Conservation (phyloP, 257 asterid genomes). For the Solanum paucissectum region DNA sequence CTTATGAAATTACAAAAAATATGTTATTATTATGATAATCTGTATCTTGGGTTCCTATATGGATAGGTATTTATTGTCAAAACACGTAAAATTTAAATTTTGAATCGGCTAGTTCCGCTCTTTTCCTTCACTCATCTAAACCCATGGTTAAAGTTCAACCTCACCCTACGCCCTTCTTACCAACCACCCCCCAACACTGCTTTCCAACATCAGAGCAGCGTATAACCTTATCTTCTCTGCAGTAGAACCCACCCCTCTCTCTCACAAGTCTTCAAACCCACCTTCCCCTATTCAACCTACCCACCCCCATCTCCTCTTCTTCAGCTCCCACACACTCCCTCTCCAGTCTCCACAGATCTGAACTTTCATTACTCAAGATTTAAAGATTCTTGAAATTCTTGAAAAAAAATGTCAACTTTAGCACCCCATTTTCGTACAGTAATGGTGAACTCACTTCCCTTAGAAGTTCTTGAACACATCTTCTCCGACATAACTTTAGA, state of each 20-base stretch:
- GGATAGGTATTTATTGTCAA: rapidly evolving
- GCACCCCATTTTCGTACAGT: background rate
- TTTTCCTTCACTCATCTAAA: background rate
- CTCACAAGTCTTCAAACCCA: background rate
- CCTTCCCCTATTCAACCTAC: background rate
- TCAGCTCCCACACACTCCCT: background rate
- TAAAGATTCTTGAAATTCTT: background rate
- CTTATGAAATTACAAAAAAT: too few relatives aligned
- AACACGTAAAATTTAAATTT: background rate
- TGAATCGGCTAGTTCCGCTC: background rate
- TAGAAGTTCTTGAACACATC: constrained; percentile 79
- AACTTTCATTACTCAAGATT: background rate
- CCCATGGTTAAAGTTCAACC: background rate
- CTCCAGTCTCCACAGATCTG: background rate
- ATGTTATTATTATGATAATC: background rate
- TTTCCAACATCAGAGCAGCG: background rate
- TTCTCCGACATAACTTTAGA: constrained; percentile 48
- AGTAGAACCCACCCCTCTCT: background rate
- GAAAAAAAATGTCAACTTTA: background rate
- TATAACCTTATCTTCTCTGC: background rate
- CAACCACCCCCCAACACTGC: background rate
- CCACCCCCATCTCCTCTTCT: background rate
- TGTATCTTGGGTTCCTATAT: too few relatives aligned
- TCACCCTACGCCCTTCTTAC: background rate
- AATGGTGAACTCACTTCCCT: constrained; percentile 81